Base-by-base conservation (phyloP, 2,329 filamentous ascomycete genomes). In the Aspergillus sp. region DNA sequence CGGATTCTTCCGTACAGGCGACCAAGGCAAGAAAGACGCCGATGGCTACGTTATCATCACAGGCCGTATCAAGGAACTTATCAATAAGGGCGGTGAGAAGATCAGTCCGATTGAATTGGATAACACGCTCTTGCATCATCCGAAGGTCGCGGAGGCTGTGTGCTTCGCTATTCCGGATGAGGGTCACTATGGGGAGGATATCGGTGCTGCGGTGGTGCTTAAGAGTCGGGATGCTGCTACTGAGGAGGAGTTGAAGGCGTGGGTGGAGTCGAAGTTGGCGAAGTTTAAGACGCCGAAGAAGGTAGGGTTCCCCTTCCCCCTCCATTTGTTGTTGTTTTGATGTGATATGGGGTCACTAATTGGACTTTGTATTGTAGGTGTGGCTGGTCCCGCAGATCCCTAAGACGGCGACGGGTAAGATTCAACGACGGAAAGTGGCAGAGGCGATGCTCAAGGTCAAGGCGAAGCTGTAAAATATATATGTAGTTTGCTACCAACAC, bases 361-460 rank as follows among this genome's bases (percentile, higher is more conserved):
- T 44, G 8, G 50, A 17, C 2, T 21, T 38, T 2, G n/a, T 32
- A 42, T 2, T 30, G 23, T 39, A 90, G 88, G 81, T 93, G 38
- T 95, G 90, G 80, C 92, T 95, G 69, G 91, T 91, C 38, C 84
- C 91, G 60, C 80, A 88, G 65, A 96, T 96, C 87, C 91, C 91
- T 64, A 96, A 96, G 83, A 94, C 92, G 3, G 91, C 91, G n/a
- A 96, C 91, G 5, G 91, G 91, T 58, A 96, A 96, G 82, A 90
- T 96, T 61, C 91, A 96, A 78, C 82, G 91, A 62, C 85, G 90
- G 63, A 91, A 93, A 70, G 91, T 96, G n/a, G 91, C 91, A 13
- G 90, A 94, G 76, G 86, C 86, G 30, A 94, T 96, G 90, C 81
- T 88, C 59, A 76, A 77, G 59, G 75, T 78, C 4, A 82, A 80